Evolutionary conservation across 306 rosid species (phyloP).

Genomic region (Quercus engelmannii): DNA sequence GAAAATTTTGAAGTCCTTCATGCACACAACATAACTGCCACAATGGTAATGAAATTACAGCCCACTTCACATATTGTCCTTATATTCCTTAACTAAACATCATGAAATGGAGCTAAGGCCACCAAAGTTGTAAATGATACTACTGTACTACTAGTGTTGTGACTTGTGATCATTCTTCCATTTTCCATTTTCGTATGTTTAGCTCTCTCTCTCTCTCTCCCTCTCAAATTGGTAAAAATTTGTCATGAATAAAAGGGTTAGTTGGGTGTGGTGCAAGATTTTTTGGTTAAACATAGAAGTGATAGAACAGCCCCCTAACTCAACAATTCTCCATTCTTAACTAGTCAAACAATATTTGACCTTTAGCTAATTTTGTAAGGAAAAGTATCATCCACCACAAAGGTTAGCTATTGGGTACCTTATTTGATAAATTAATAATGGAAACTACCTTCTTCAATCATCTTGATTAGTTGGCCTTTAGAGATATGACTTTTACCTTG

Average conservation of each 20-base stretch:
- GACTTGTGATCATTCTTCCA: neutral
- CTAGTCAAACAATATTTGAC: neutral
- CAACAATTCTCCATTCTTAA: neutral
- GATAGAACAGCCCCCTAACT: neutral
- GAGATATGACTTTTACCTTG: neutral
- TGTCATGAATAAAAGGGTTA: neutral
- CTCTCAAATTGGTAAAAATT: neutral
- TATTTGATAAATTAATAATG: neutral
- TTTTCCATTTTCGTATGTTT: neutral
- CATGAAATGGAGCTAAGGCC: neutral
- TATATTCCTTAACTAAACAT: neutral
- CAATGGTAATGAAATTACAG: neutral
- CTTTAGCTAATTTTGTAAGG: neutral
- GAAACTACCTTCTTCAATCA: neutral
- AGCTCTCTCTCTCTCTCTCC: neutral
- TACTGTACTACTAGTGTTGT: neutral
- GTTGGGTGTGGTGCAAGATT: neutral
- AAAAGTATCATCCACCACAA: neutral
- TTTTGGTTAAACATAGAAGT: neutral
- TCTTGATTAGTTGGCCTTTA: neutral
- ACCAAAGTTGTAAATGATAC: neutral
- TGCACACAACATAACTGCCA: neutral
- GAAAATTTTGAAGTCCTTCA: neutral
- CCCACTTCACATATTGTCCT: neutral
- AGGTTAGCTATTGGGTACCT: neutral